Evolutionary conservation across 768 basidiomycete species (phyloP).

Genomic region (Lyophyllum decastes): DNA sequence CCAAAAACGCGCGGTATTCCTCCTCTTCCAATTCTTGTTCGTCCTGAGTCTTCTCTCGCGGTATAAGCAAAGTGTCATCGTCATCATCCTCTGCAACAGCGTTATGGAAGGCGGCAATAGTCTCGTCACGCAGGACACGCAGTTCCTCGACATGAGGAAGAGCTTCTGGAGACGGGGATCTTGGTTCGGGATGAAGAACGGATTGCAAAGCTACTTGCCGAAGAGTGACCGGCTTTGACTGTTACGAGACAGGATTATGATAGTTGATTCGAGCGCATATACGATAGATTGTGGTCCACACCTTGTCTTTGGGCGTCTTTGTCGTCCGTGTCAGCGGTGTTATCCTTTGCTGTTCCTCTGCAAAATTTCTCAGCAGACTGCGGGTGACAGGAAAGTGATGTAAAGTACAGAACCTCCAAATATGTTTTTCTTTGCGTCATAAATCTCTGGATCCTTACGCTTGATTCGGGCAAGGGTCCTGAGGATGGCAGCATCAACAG

Average conservation of each 20-base stretch:
- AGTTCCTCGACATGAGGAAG: constrained; percentile 76
- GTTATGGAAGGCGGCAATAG: constrained; percentile 78
- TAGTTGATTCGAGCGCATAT: neutral
- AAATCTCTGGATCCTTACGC: constrained; percentile 82
- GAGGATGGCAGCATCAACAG: constrained; percentile 91
- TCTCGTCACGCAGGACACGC: constrained; percentile 71
- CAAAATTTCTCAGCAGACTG: neutral
- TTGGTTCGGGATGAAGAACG: constrained; percentile 52
- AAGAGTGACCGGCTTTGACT: constrained; percentile 76
- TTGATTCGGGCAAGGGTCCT: constrained; percentile 86
- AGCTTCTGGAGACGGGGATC: constrained; percentile 59
- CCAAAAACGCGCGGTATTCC: constrained; percentile 81
- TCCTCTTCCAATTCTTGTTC: constrained; percentile 79
- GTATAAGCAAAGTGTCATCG: constrained; percentile 61
- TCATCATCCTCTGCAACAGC: constrained; percentile 35
- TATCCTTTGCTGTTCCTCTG: constrained; percentile 70
- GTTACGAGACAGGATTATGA: neutral
- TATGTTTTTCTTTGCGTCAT: constrained; percentile 66
- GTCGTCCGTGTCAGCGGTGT: constrained; percentile 28
- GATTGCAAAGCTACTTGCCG: constrained; percentile 73
- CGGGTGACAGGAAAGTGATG: neutral
- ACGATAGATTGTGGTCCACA: constrained; percentile 21
- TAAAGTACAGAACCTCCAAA: constrained; percentile 66
- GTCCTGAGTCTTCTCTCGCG: constrained; percentile 75
- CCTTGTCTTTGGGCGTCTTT: constrained; percentile 50